Conservation (phyloP, 805 yeast genomes). For the Saturnispora kantuleensis region DNA sequence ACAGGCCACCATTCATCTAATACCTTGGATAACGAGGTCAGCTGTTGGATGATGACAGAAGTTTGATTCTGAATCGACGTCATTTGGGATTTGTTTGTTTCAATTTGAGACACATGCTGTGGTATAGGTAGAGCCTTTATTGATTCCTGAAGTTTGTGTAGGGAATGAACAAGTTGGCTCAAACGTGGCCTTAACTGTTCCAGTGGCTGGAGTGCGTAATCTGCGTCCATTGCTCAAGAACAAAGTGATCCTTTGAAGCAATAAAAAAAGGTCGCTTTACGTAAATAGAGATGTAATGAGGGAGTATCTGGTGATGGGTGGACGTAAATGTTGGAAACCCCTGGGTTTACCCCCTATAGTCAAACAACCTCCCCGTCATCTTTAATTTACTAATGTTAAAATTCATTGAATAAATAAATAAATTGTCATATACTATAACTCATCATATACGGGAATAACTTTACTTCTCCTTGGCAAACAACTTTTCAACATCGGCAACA, state of each 20-base stretch:
- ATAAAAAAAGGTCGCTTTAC: background rate
- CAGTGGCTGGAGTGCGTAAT: slow-evolving; percentile 19
- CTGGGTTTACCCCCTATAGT: no score
- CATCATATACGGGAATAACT: slow-evolving; percentile 7
- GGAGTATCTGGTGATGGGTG: no score
- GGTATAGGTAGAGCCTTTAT: slow-evolving; percentile 27
- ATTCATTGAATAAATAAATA: slow-evolving; percentile 9
- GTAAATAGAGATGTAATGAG: no score
- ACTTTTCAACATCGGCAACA: slow-evolving; percentile 82
- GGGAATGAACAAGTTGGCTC: slow-evolving; percentile 52
- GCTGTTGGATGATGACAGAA: slow-evolving; percentile 72
- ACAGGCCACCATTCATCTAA: slow-evolving; percentile 50
- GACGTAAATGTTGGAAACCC: no score
- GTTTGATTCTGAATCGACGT: slow-evolving; percentile 75
- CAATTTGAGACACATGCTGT: slow-evolving; percentile 20
- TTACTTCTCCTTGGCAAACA: slow-evolving; percentile 40
- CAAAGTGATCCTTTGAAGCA: background rate
- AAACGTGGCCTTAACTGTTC: slow-evolving; percentile 55
- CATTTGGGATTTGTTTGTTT: slow-evolving; percentile 31
- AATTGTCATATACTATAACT: slow-evolving; percentile 7
- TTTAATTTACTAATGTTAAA: background rate
- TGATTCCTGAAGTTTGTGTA: slow-evolving; percentile 46
- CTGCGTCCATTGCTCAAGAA: background rate
- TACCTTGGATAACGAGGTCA: slow-evolving; percentile 65
- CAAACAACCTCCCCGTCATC: background rate